Base-by-base conservation (phyloP, 2,329 filamentous ascomycete species). In the Diplodia corticola region DNA sequence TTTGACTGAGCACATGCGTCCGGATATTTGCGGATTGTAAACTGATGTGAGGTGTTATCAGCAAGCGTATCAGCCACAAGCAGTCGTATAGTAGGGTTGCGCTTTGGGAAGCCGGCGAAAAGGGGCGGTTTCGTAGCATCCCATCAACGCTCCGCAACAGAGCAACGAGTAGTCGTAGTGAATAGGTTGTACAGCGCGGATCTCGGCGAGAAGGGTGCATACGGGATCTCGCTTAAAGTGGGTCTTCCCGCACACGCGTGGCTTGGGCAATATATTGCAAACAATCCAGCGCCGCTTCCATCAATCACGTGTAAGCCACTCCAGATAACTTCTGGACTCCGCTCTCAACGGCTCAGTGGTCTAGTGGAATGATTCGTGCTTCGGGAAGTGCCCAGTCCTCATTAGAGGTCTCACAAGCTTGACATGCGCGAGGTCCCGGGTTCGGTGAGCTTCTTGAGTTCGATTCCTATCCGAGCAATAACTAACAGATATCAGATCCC, bases 291-390 rank as follows among this genome's bases (percentile, higher is more conserved):
- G 15, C 3, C 3, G 13, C 3, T 5, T 13, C 17, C 22, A 50
- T 26, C 48, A 20, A 50, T 22, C 48, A 20, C 40, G 17, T n/a
- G 40, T 6, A 44, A 49, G 26, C 26, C 48, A 44, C 40, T 44
- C 40, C 40, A 20, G 40, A 44, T 44, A 44, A 44, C 7, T 44
- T 44, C 40, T 44, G 40, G 40, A 40, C 40, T 44, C 40, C 17
- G 40, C 40, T 44, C 20, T 44, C 40, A 44, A 35, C 35, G 59
- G 59, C 59, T 44, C 59, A 63, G 50, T 61, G 57, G 66, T 66
- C 67, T 67, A 69, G 65, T 69, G 50, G 51, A 60, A 53, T 68
- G 50, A 60, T 64, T 66, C 26, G 35, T 46, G 46, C 55, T 66
- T 64, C 46, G 59, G 48, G 60, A 35, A 30, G 24, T 5, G 9